phyloP scores from a whole-genome alignment of 2,329 filamentous ascomycete species.

The Mariannaea elegans region DNA sequence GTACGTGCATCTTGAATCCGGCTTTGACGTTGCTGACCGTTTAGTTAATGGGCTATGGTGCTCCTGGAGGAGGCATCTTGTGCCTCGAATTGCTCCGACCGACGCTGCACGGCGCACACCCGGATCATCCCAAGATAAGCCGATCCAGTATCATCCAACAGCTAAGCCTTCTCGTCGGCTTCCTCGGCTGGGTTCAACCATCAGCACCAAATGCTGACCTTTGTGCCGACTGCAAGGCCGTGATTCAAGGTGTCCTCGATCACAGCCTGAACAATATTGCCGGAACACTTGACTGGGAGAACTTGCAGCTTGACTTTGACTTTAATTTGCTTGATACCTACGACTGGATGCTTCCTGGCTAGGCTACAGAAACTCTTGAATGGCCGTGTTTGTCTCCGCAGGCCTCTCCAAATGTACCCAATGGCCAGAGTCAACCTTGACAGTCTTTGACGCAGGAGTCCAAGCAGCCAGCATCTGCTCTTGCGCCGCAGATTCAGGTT shows the following conservation, averaged over 20 bases:
- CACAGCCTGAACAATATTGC: slow-evolving; percentile 54
- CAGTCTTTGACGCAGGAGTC: slow-evolving; percentile 48
- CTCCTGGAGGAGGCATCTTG: slow-evolving; percentile 59
- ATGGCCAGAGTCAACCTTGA: slow-evolving; percentile 45
- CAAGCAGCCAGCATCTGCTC: slow-evolving; percentile 41
- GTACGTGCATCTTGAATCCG: slow-evolving; percentile 40
- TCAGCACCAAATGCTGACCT: slow-evolving; percentile 59
- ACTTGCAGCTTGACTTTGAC: slow-evolving; percentile 49
- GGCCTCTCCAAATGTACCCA: slow-evolving; percentile 46
- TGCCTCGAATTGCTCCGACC: slow-evolving; percentile 60
- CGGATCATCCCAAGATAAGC: slow-evolving; percentile 47
- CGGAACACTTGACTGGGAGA: slow-evolving; percentile 47
- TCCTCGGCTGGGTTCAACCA: slow-evolving; percentile 60
- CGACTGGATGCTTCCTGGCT: slow-evolving; percentile 51
- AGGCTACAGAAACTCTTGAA: slow-evolving; percentile 31
- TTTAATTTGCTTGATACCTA: slow-evolving; percentile 60
- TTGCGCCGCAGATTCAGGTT: slow-evolving; percentile 27
- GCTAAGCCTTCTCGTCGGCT: slow-evolving; percentile 59
- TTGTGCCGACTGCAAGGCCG: slow-evolving; percentile 54
- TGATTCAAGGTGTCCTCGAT: slow-evolving; percentile 61
- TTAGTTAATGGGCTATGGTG: slow-evolving; percentile 59
- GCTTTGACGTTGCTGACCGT: slow-evolving; percentile 1
- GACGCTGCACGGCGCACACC: slow-evolving; percentile 46
- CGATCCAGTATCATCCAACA: slow-evolving; percentile 61
- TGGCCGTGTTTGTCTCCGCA: slow-evolving; percentile 33